Base-by-base conservation (phyloP, 306 rosid species). In the Biancaea sappan region DNA sequence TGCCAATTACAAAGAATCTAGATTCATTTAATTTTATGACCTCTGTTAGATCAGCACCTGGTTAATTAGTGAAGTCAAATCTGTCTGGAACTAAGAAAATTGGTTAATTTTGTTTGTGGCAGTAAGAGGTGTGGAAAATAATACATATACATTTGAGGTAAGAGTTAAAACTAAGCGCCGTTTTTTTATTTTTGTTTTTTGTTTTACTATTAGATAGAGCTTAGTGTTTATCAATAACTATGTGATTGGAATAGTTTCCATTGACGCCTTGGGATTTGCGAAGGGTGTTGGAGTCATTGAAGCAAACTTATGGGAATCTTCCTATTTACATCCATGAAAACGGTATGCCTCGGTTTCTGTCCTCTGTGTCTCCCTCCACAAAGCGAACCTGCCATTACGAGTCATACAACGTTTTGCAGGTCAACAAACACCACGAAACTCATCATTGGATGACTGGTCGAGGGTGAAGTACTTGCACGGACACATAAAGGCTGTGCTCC, bases 371-470 rank as follows among this genome's bases (percentile, higher is more conserved):
- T 37, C 50, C 18, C 52, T 40, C 26, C 16, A 31, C 64, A 24
- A 14, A 41, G 29, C 9, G 16, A 37, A 25, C 38, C 12, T 43
- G 24, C 7, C 15, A 31, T 24, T 12, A n/a, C 14, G 4, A 56
- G 2, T 35, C 22, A 37, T 57, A 37, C 53, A 9, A 16, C 52
- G 8, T 12, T 11, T 60, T 19, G 26, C 61, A 90, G 95, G 90
- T 26, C 85, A 83, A 53, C 14, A 18, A 50, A 83, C 86, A 60
- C 56, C 3, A 8, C 76, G 79, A 5, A 83, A 70, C 81, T 85
- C 87, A 35, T 63, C 86, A n/a, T 79, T 85, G 65, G 70, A 81
- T 51, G 92, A 89, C 65, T 53, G 69, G 78, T 3, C 83, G 5
- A 80, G 92, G 69, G 78, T 89, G 35, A 71, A 75, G 40, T 87